Base-by-base conservation (phyloP, 208 protist species). In the Leishmania tarentolae region DNA sequence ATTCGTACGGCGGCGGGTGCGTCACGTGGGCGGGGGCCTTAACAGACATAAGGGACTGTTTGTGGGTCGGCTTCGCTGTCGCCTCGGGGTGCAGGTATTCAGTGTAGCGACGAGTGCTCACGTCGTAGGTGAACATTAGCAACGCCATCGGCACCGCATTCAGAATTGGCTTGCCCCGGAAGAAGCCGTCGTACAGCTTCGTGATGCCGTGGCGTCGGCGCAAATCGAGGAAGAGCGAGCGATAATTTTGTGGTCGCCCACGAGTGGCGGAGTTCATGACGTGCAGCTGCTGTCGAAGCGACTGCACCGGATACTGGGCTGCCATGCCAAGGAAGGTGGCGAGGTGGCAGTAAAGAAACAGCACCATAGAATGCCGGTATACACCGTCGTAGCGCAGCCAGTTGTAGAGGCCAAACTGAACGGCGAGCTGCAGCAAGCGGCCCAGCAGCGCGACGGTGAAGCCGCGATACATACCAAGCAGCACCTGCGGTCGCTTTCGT, bases 151-250 rank as follows among this genome's bases (percentile, higher is more conserved):
- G 88, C 52, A 95, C 78, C 7, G 94, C 90, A 78, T 91, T 86
- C 40, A 97, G 84, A 28, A 95, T 74, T 4, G 94, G 94, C 35
- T 88, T 85, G 24, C 84, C 77, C 47, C 74, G 76, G 72, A 96
- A 97, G 81, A 96, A 97, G 42, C 94, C 94, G 46, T 97, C 94
- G 83, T 86, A 97, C 46, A 97, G 75, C 75, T 94, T 95, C 8
- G 91, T 92, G 35, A 96, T 81, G 46, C 93, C 94, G 79, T 95
- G 91, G 37, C 86, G 86, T 0, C 84, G 86, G 8, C 91, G 91
- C 57, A 96, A 71, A 61, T 95, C 88, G 46, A 73, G 21, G 28
- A 96, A 83, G 71, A 93, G 87, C 3, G 91, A 84, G 70, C 90
- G 89, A 79, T 94, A 95, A 31, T 85, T 90, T 74, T 87, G 63